Evolutionary conservation across 1,284 basidiomycete genomes (phyloP).

Genomic region (Cutaneotrichosporon arboriforme): DNA sequence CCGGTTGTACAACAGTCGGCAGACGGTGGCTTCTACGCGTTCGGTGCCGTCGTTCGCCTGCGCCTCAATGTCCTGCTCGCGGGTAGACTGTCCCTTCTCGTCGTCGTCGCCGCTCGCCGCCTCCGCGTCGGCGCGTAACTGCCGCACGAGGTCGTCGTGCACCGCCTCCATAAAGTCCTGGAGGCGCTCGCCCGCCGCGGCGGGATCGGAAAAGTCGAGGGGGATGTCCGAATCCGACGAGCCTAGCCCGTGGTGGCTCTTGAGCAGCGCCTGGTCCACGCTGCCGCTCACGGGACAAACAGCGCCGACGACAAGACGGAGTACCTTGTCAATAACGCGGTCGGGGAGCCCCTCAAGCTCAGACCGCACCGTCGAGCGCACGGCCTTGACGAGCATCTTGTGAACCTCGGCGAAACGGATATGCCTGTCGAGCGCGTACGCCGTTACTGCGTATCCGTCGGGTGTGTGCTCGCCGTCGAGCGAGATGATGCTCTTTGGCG

Average conservation of each 20-base stretch:
- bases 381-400: conserved; percentile 57
- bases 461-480: conserved; percentile 16
- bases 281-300: conserved; percentile 19
- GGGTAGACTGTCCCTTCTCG: background rate
- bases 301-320: conserved; percentile 34
- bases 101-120: background rate
- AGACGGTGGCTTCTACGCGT: conserved; percentile 63
- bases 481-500: conserved; percentile 31
- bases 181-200: conserved; percentile 54
- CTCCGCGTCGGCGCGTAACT: conserved; percentile 15
- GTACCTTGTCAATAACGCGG: conserved; percentile 63
- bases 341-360: conserved; percentile 53
- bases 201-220: conserved; percentile 38
- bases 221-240: conserved; percentile 5
- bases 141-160: conserved; percentile 54
- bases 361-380: conserved; percentile 58
- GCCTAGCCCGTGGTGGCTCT: conserved; percentile 18
- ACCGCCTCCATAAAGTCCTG: conserved; percentile 68
- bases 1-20: conserved; percentile 65
- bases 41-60: conserved; percentile 55
- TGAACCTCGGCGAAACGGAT: conserved; percentile 53
- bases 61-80: conserved; percentile 35
- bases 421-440: conserved; percentile 40
- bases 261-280: conserved; percentile 25
- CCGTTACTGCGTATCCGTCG: conserved; percentile 41